These are phyloP conservation scores for Beverwykella pulmonaria DNA, from an alignment of 495 filamentous ascomycete species.

Conservation along the genomic window DNA sequence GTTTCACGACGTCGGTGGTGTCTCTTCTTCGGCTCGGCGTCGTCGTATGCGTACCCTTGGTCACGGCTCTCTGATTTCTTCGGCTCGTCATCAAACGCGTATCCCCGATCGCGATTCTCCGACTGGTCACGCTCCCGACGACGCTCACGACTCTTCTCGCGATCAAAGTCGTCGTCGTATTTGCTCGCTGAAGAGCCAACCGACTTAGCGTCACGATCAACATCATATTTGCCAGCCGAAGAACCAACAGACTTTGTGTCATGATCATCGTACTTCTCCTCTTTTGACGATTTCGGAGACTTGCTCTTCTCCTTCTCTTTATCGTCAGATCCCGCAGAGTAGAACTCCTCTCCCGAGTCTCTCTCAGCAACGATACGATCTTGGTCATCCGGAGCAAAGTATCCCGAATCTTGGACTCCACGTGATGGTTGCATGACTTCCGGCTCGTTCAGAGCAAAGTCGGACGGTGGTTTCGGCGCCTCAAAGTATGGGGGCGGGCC, in stretches of 20 bases:
- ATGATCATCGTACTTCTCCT: constrained; percentile 13
- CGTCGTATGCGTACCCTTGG: constrained; percentile 27
- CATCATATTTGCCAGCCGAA: constrained; percentile 15
- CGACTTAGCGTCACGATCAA: constrained; percentile 14
- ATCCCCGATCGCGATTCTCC: too few species aligned
- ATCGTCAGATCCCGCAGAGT: constrained; percentile 30
- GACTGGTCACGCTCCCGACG: too few species aligned
- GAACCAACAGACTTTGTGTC: constrained; percentile 5
- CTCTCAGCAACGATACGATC: constrained; percentile 1
- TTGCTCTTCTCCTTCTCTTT: constrained; percentile 15
- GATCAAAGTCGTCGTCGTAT: constrained; percentile 19
- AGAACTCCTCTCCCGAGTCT: constrained; percentile 32
- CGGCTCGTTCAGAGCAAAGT: not conserved
- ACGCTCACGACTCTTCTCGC: constrained; percentile 11
- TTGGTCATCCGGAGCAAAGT: constrained; percentile 28
- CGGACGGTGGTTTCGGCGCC: not conserved
- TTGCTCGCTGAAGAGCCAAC: not conserved
- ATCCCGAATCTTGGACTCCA: constrained; percentile 15
- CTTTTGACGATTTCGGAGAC: not conserved
- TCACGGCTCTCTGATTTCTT: constrained; percentile 24
- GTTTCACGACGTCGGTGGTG: constrained; percentile 31
- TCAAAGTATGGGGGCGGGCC: not conserved
- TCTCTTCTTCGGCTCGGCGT: constrained; percentile 27
- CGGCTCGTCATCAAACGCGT: not conserved
- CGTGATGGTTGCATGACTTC: not conserved